Evolutionary conservation across 176 grass and related monocot species (phyloP).

Genomic region (Carex parvula): DNA sequence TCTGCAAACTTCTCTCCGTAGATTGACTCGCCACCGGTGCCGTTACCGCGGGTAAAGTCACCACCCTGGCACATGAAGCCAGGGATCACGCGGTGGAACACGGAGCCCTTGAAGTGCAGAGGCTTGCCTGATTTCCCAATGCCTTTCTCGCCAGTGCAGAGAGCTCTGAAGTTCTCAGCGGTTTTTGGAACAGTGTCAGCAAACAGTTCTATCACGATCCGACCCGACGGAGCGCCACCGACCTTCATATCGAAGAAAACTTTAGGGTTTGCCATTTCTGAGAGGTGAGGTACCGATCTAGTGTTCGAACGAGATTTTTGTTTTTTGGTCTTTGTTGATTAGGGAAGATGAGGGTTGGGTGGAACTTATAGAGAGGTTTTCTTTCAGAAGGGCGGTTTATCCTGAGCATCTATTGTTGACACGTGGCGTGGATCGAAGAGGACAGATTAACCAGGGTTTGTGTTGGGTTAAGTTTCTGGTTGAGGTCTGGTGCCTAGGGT

Average conservation of each 20-base stretch:
- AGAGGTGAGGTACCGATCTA: neutral
- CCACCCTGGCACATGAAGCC: slow-evolving; percentile 30
- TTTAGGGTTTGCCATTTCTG: slow-evolving; percentile 26
- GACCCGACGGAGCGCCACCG: slow-evolving; percentile 21
- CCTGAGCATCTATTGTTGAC: neutral
- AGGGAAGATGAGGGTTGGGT: neutral
- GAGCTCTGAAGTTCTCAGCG: slow-evolving; percentile 33
- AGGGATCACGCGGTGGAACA: slow-evolving; percentile 29
- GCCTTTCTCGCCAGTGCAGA: slow-evolving; percentile 32
- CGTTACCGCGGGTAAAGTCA: slow-evolving; percentile 25
- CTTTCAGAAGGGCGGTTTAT: neutral
- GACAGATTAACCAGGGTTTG: slow-evolving; percentile 9
- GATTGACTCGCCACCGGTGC: slow-evolving; percentile 37
- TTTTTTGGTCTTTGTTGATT: neutral
- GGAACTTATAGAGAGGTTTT: slow-evolving; percentile 8
- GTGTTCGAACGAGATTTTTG: neutral
- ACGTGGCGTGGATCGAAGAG: neutral
- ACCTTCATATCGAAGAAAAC: slow-evolving; percentile 38
- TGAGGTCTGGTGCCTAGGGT: neutral
- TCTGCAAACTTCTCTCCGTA: slow-evolving; percentile 16
- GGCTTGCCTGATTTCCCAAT: slow-evolving; percentile 20
- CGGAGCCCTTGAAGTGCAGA: slow-evolving; percentile 30
- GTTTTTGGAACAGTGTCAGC: slow-evolving; percentile 22
- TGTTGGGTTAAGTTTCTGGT: slow-evolving; percentile 17
- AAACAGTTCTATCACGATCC: slow-evolving; percentile 38